Conservation (phyloP, 176 grass and related monocot species). For the Oryza officinalis region DNA sequence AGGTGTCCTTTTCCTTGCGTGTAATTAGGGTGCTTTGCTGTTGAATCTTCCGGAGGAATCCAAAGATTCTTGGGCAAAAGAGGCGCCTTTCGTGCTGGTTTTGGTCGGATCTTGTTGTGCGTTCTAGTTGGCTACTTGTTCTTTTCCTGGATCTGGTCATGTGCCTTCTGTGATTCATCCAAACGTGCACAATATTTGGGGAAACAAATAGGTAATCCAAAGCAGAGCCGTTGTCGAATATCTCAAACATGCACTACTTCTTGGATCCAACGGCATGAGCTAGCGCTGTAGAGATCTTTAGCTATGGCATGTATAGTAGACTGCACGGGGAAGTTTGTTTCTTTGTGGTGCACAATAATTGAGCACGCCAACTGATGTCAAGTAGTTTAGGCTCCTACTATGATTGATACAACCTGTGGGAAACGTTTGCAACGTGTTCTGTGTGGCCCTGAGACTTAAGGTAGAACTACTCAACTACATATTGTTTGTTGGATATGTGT, state of each 20-base stretch:
- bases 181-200: conserved; percentile 20
- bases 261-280: conserved; percentile 44
- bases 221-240: conserved; percentile 33
- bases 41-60: conserved; percentile 56
- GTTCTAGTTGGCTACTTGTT: conserved; percentile 49
- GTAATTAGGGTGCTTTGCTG: conserved; percentile 33
- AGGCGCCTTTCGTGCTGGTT: conserved; percentile 34
- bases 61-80: conserved; percentile 45
- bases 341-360: conserved; percentile 34
- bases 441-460: neutral
- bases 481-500: neutral
- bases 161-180: conserved; percentile 47
- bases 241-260: conserved; percentile 24
- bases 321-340: conserved; percentile 25
- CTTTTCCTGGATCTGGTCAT: conserved; percentile 58
- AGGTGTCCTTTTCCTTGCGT: conserved; percentile 36
- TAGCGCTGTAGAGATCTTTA: conserved; percentile 24
- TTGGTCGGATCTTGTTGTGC: conserved; percentile 51
- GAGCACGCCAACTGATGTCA: conserved; percentile 23
- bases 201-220: conserved; percentile 19
- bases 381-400: neutral
- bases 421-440: neutral
- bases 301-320: conserved; percentile 16
- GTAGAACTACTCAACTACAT: neutral
- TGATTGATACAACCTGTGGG: neutral